Percentiles rank a stretch among this genome's conserved stretches.
Conservation (phyloP, 192 early-diverging fungal species). For the Gigaspora rosea region DNA sequence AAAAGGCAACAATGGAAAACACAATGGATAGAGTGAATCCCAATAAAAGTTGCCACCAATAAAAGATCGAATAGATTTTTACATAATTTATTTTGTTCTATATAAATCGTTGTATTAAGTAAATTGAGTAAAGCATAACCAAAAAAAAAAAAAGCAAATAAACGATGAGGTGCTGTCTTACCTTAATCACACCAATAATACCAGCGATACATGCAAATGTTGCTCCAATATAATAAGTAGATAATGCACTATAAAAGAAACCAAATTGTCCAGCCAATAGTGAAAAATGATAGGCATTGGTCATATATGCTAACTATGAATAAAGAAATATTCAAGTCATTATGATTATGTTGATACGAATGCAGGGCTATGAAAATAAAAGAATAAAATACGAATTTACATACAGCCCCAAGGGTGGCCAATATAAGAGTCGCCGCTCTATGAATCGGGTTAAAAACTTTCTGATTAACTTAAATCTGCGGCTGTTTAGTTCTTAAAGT, state of each 20-base stretch:
- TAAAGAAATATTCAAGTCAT: background rate
- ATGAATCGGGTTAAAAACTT: background rate
- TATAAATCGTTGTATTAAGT: background rate
- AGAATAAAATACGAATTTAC: background rate
- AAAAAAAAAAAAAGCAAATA: background rate
- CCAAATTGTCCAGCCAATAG: conserved; percentile 1
- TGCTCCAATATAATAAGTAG: conserved; percentile 30
- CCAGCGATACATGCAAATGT: conserved; percentile 26
- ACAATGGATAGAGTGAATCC: conserved; percentile 29
- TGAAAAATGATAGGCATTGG: conserved; percentile 30
- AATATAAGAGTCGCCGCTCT: conserved; percentile 33
- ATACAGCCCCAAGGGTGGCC: conserved; percentile 29
- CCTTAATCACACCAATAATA: conserved; percentile 32
- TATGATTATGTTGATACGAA: background rate
- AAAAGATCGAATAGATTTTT: conserved; percentile 26
- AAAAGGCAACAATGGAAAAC: conserved; percentile 30
- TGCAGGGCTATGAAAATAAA: background rate
- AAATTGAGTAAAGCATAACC: background rate
- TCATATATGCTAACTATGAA: conserved; percentile 13
- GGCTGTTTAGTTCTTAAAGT: background rate
- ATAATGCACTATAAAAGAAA: conserved; percentile 22
- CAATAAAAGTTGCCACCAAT: conserved; percentile 34
- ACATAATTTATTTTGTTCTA: conserved; percentile 36
- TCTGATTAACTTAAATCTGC: background rate
- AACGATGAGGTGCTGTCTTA: background rate